phyloP scores from a whole-genome alignment of 2,329 filamentous ascomycete genomes.

The Aspergillus sp. region DNA sequence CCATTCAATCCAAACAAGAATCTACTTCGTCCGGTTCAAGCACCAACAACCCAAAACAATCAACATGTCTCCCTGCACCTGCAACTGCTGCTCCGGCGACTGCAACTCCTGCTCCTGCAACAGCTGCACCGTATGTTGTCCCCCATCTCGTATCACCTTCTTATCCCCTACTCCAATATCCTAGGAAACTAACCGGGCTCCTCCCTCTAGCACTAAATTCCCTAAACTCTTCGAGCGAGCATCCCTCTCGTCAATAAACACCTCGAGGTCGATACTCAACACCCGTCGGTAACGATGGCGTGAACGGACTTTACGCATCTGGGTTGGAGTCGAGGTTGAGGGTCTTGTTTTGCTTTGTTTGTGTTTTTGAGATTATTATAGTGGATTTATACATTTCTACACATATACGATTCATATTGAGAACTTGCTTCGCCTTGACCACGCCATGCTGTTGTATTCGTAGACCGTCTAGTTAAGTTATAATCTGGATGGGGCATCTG shows the following conservation, averaged over 20 bases:
- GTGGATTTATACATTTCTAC: neutral
- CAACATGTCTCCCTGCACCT: conserved; percentile 43
- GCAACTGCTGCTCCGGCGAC: conserved; percentile 42
- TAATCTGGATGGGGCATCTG: too few relatives aligned
- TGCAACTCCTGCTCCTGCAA: conserved; percentile 43
- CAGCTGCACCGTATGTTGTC: conserved; percentile 34
- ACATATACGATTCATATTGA: too few relatives aligned
- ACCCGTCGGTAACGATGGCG: neutral
- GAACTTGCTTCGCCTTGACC: too few relatives aligned
- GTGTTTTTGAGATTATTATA: neutral
- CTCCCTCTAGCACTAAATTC: conserved; percentile 3
- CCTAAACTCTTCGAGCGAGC: neutral
- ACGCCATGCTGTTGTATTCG: too few relatives aligned
- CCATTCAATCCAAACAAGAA: neutral
- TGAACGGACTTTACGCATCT: neutral
- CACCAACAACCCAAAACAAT: conserved; percentile 16
- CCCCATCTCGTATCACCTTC: neutral
- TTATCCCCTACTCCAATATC: neutral
- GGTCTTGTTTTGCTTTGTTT: neutral
- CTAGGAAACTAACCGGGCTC: neutral
- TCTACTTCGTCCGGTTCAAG: neutral
- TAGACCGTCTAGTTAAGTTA: too few relatives aligned
- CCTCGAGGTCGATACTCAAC: conserved; percentile 6
- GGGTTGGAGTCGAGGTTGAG: neutral
- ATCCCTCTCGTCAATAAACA: conserved; percentile 1